Base-by-base conservation (phyloP, 192 early-diverging fungal species). In the Chytriomyces sp. region DNA sequence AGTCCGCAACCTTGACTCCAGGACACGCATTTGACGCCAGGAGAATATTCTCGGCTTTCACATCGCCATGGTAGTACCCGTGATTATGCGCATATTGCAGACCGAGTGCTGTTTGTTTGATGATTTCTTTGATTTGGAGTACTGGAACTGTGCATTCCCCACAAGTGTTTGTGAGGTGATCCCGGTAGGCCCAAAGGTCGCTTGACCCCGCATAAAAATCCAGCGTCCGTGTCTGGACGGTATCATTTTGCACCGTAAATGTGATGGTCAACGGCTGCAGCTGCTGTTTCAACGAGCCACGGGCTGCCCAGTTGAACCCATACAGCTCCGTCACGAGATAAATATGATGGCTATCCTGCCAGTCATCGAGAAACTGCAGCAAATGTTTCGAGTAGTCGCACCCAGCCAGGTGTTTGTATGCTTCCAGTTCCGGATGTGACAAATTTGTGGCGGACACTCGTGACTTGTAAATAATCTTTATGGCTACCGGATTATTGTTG, bases 401-500 rank as follows among this genome's bases (percentile, higher is more conserved):
- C 53, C 53, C 53, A 57, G 53, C 13, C 53, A 57, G 53, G 20
- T 57, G 13, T 20, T 20, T 13, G 53, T 57, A 57, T n/a, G 53
- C 53, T 20, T 57, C 53, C 53, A 57, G 16, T 20, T 57, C 53
- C 16, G 53, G 16, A 20, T 57, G 13, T 13, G 20, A 13, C 13
- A 57, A 13, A 57, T 57, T 13, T n/a, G 53, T 20, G 20, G 16
- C 20, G 53, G 60, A 18, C 46, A 47, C 67, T 11, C 45, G 35
- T n/a, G 60, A 8, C n/a, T 63, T 61, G 60, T 73, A 73, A 47
- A 73, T 73, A 23, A 73, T 46, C 26, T 73, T 73, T 26, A 73
- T 63, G 18, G 60, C 57, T 35, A 73, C 20, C 13, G 57, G 47
- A 7, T 24, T 6, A 11, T 16, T 18, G 28, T 26, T 16, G 18